These are phyloP conservation scores for Forsythia suspensa DNA, from an alignment of 257 asterid species.

Conservation along the genomic window DNA sequence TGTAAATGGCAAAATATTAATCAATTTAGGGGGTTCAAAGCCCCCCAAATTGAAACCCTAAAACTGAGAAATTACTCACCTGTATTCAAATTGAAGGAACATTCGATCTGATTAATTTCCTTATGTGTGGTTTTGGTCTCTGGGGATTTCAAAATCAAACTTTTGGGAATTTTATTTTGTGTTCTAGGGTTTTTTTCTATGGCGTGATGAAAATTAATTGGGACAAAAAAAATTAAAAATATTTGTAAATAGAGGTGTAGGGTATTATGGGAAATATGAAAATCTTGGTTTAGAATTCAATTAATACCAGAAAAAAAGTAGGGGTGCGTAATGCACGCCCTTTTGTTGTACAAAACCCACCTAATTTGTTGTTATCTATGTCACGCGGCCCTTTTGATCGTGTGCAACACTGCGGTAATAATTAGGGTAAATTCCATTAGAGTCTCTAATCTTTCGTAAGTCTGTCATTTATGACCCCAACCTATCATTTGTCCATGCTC, in stretches of 20 bases:
- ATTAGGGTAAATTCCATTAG: no score
- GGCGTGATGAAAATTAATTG: conserved; percentile 39
- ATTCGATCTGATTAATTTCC: conserved; percentile 16
- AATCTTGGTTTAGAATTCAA: conserved; percentile 31
- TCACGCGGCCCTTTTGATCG: conserved; percentile 25
- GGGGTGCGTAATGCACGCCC: conserved; percentile 40
- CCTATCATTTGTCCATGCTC: no score
- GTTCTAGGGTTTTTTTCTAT: conserved; percentile 56
- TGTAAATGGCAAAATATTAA: conserved; percentile 16
- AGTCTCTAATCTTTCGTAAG: no score
- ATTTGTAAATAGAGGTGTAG: conserved; percentile 24
- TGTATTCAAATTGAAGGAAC: conserved; percentile 36
- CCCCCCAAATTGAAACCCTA: conserved; percentile 29
- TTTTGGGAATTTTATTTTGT: conserved; percentile 29
- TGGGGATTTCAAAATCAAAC: conserved; percentile 25
- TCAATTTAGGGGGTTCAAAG: conserved; percentile 29
- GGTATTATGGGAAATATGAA: conserved; percentile 39
- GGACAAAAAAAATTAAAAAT: conserved; percentile 20
- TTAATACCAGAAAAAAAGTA: conserved; percentile 35
- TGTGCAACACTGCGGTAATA: background rate
- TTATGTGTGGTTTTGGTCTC: conserved; percentile 33
- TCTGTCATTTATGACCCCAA: no score
- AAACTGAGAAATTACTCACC: conserved; percentile 43
- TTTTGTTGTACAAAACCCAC: conserved; percentile 46
- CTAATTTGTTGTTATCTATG: conserved; percentile 26